These are phyloP conservation scores for Alternaria sp. DNA, from an alignment of 2,329 filamentous ascomycete genomes.

Conservation along the genomic window DNA sequence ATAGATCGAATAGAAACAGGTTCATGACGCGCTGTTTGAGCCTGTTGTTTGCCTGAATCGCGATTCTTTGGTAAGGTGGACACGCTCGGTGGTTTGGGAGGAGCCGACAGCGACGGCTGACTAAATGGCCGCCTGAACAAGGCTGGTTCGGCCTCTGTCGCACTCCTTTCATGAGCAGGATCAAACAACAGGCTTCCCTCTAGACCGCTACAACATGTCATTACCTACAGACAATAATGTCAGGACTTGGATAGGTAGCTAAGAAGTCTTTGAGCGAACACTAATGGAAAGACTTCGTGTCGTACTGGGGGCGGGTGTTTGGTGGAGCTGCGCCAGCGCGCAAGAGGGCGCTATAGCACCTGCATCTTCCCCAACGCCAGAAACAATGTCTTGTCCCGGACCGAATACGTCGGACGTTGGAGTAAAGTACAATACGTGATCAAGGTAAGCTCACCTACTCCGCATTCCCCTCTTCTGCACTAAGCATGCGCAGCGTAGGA, in stretches of 20 bases:
- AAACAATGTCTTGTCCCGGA: background rate
- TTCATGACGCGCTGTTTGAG: background rate
- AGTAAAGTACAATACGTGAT: background rate
- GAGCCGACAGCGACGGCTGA: slow-evolving; percentile 4
- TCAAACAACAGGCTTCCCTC: background rate
- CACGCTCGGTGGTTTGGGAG: background rate
- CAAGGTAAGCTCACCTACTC: slow-evolving; percentile 6
- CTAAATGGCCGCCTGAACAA: background rate
- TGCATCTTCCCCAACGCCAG: background rate
- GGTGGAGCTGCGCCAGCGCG: background rate
- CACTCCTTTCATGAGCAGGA: background rate
- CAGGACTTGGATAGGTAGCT: background rate
- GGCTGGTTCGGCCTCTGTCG: background rate
- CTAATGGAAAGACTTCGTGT: too few relatives aligned
- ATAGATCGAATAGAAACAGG: background rate
- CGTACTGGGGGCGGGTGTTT: background rate
- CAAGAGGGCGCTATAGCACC: background rate
- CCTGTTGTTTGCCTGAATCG: background rate
- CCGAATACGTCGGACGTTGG: background rate
- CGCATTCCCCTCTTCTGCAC: slow-evolving; percentile 22
- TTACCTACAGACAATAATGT: background rate
- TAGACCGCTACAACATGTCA: background rate
- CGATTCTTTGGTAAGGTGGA: background rate
- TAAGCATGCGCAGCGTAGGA: background rate
- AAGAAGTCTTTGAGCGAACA: background rate